These are phyloP conservation scores for Capsicum chinense DNA, from an alignment of 257 asterid genomes.

Conservation along the genomic window DNA sequence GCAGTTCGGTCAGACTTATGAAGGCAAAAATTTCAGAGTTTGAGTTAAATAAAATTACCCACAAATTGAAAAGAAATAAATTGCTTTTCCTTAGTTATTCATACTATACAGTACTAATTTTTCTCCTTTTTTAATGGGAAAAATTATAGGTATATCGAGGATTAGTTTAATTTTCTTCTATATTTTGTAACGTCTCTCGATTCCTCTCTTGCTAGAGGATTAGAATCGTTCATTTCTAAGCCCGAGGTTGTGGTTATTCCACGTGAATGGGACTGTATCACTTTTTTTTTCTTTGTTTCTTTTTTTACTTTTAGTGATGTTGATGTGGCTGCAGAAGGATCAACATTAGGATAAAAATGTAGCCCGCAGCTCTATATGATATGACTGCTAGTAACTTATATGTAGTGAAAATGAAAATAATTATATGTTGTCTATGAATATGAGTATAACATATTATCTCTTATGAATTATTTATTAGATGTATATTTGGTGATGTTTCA, in stretches of 20 bases:
- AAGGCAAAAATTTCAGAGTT: conserved; percentile 59
- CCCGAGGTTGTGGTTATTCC: no score
- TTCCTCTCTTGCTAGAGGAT: not conserved
- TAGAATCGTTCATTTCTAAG: not conserved
- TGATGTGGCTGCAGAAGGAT: conserved; percentile 49
- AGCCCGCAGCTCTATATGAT: conserved; percentile 50
- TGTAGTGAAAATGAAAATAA: conserved; percentile 13
- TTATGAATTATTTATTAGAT: not conserved
- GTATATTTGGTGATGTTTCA: not conserved
- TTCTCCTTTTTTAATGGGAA: conserved; percentile 32
- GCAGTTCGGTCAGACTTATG: conserved; percentile 80
- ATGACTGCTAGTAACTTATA: not conserved
- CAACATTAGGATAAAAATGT: conserved; percentile 31
- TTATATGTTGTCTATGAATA: not conserved
- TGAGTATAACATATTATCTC: not conserved
- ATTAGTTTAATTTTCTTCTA: not conserved
- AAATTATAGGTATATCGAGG: not conserved
- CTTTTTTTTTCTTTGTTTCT: no score
- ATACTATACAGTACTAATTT: not conserved
- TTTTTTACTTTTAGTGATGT: not conserved
- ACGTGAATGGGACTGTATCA: no score
- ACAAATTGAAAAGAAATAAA: not conserved
- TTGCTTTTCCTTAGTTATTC: not conserved
- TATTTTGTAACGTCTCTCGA: not conserved
- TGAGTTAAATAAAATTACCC: conserved; percentile 14